A percentile compares a stretch with the other conserved stretches of the same genome.
Conservation (phyloP, 78 protist genomes). For the Dictyostelium discoideum region DNA sequence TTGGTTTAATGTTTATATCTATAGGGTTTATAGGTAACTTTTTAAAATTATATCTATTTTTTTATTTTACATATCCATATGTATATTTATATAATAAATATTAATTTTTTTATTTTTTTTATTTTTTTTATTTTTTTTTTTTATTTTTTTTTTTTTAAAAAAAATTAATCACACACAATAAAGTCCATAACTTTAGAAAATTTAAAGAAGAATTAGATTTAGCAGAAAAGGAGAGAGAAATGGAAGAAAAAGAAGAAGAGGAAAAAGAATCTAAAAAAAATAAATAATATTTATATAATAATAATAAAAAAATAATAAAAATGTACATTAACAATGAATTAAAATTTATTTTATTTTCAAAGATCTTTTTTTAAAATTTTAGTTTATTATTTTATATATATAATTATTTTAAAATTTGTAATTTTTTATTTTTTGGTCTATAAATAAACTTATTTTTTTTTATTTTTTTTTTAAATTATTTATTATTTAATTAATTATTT, state of each 20-base stretch:
- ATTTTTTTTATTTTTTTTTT: no score
- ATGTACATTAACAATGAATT: neutral
- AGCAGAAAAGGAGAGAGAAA: neutral
- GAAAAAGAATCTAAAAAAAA: neutral
- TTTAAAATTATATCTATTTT: neutral
- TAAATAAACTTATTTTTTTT: neutral
- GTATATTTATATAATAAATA: neutral
- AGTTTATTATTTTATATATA: no score
- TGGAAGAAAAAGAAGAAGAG: neutral
- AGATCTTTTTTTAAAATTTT: no score
- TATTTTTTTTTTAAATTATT: neutral
- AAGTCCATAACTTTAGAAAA: neutral
- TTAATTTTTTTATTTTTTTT: neutral
- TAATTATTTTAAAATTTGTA: no score
- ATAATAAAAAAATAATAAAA: neutral
- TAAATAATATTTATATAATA: neutral
- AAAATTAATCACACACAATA: neutral
- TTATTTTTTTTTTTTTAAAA: neutral
- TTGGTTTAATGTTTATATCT: neutral
- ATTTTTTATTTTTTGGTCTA: no score
- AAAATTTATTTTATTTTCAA: no score
- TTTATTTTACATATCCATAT: neutral
- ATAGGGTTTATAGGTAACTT: slow-evolving; percentile 12
- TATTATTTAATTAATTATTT: neutral
- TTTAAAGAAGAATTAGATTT: neutral